Base-by-base conservation (phyloP, 2,329 filamentous ascomycete genomes). In the Sclerotinia sclerotiorum region DNA sequence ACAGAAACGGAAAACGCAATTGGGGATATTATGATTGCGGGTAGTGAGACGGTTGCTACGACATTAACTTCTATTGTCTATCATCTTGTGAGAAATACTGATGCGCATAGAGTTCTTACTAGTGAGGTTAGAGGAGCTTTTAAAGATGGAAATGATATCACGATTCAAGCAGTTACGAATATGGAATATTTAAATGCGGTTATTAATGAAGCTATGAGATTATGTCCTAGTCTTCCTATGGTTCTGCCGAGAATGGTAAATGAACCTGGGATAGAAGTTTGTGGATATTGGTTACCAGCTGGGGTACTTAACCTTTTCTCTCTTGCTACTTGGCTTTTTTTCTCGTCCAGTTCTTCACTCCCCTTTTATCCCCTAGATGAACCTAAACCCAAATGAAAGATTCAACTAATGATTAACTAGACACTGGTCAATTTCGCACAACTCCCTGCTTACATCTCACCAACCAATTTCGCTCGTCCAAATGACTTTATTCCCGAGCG, bases 131-230 rank as follows among this genome's bases (percentile, higher is more conserved):
- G 60, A 29, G 11, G 11, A 32, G 17, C 19, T 13, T 63, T 49
- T 48, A 17, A 63, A 8, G 6, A 39, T 44, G 46, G 21, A 62
- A 19, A 49, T 15, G 29, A 27, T 27, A 51, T 63, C 7, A 51
- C 27, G 10, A 17, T 39, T 7, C 13, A 21, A 35, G 42, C 29
- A 35, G 29, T n/a, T 24, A 24, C 29, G 11, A n/a, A 35, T 2
- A 19, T 63, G 60, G 32, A 29, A 17, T n/a, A 0, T 7, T 44
- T 24, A n/a, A 51, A 63, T 2, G 46, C 21, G 0, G 46, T 39
- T 5, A 51, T 51, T 19, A 19, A 62, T 15, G 58, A 62, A 35
- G 58, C 58, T 21, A 51, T 63, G 29, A 63, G 29, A 19, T 24
- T 63, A n/a, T 51, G 24, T 24, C 60, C 29, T 15, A 44, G 5